phyloP scores from a whole-genome alignment of 169 alveolate species.

The Babesia ovis region DNA sequence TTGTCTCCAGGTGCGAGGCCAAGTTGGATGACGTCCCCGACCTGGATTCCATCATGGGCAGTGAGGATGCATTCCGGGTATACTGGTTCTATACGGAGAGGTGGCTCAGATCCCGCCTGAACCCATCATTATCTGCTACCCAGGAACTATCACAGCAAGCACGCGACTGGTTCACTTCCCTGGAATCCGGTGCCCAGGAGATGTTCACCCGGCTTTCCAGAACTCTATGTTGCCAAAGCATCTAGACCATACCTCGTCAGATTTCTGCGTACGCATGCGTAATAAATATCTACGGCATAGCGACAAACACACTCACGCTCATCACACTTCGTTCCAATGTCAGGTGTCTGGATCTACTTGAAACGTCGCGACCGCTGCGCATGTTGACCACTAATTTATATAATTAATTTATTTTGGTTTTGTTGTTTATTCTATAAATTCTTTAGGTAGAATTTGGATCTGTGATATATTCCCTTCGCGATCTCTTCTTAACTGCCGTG shows the following conservation, averaged over 20 bases:
- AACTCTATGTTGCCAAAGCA: constrained; percentile 41
- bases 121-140: constrained; percentile 24
- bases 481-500: too few species aligned
- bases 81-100: constrained; percentile 67
- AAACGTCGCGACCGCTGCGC: background rate
- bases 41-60: constrained; percentile 20
- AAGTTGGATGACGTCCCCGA: constrained; percentile 55
- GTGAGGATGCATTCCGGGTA: constrained; percentile 53
- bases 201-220: constrained; percentile 56
- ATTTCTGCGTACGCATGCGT: background rate
- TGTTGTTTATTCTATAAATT: background rate
- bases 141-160: constrained; percentile 33
- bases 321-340: background rate
- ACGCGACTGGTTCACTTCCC: constrained; percentile 55
- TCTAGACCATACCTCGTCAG: background rate
- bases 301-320: background rate
- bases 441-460: too few species aligned
- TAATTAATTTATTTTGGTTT: background rate
- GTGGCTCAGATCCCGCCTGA: constrained; percentile 50
- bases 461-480: too few species aligned
- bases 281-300: background rate
- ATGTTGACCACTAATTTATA: background rate
- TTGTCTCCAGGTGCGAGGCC: constrained; percentile 45
- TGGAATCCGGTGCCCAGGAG: constrained; percentile 51
- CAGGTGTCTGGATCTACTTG: constrained; percentile 2